phyloP scores from a whole-genome alignment of 768 basidiomycete species.

The Chalciporus sphaerocephalus region DNA sequence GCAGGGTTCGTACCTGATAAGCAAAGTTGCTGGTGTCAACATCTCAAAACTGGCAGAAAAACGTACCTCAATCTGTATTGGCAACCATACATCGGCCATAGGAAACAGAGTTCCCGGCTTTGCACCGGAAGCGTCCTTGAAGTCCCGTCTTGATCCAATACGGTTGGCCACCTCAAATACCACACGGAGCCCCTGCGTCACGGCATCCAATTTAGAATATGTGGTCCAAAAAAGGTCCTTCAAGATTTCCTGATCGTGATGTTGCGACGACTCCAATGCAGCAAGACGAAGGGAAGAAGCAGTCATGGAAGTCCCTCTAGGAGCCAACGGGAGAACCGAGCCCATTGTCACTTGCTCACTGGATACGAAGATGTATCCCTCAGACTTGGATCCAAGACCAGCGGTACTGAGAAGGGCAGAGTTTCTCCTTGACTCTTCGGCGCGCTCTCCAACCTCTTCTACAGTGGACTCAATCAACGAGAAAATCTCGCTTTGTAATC shows the following conservation, averaged over 20 bases:
- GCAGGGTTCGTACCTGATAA: slow-evolving; percentile 70
- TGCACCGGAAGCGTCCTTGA: slow-evolving; percentile 78
- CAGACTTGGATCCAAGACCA: slow-evolving; percentile 39
- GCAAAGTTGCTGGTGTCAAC: slow-evolving; percentile 3
- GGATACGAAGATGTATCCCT: slow-evolving; percentile 50
- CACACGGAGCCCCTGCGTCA: slow-evolving; percentile 85
- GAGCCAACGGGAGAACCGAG: slow-evolving; percentile 25
- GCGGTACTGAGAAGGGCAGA: slow-evolving; percentile 35
- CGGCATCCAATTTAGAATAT: slow-evolving; percentile 92
- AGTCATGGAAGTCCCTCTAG: slow-evolving; percentile 31
- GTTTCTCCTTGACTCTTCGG: slow-evolving; percentile 65
- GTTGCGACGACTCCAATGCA: slow-evolving; percentile 68
- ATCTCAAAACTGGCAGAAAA: not conserved
- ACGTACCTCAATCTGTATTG: slow-evolving; percentile 82
- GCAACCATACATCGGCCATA: slow-evolving; percentile 80
- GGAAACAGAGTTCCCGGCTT: slow-evolving; percentile 78
- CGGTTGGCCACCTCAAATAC: slow-evolving; percentile 87
- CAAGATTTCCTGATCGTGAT: slow-evolving; percentile 79
- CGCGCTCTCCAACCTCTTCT: slow-evolving; percentile 88
- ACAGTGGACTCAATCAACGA: slow-evolving; percentile 80
- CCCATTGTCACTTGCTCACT: slow-evolving; percentile 15
- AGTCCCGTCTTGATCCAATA: slow-evolving; percentile 87
- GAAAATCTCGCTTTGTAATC: slow-evolving; percentile 80
- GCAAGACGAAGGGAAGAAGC: slow-evolving; percentile 61
- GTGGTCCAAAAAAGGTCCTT: slow-evolving; percentile 95